Base-by-base conservation (phyloP, 2,329 filamentous ascomycete genomes). In the Waltergamsia citrina region DNA sequence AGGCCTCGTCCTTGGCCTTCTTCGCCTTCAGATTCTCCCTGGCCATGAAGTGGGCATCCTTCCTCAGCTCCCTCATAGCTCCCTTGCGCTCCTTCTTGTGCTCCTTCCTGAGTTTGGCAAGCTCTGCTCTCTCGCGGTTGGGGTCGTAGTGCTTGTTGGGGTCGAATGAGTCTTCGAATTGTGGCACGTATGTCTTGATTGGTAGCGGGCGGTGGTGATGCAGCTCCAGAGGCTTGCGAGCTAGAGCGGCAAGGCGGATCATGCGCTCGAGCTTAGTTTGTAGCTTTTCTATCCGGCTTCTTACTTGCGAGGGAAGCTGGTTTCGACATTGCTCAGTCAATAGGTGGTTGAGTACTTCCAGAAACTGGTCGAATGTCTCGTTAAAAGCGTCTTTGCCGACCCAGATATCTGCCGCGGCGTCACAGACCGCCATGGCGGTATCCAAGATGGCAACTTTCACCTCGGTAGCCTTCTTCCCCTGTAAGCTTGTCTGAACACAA, bases 91-190 rank as follows among this genome's bases (percentile, higher is more conserved):
- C 92, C 53, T 83, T 78, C 77, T 94, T 94, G 73, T 88, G 85
- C 65, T 96, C 90, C 41, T 80, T 80, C 63, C 79, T 80, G 51
- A 98, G 72, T 59, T 88, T 92, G 52, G 79, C 79, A 41, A 83
- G 62, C 52, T 95, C 87, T 16, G 85, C 81, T 22, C 92, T 84
- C 59, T 94, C 87, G 45, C 80, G 81, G 60, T 98, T 84, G 1
- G 87, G 87, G 53, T 98, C 93, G 73, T 98, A 96, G 71, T 96
- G 92, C 63, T 87, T 90, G 64, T 84, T 78, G 4, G 92, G 92
- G 57, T 94, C 92, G 72, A 87, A 98, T 38, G 75, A 72, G 54
- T 95, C 90, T 63, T 96, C 92, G 63, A 96, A 98, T 59, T 94
- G 94, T 59, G 92, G 92, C 30, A 95, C 78, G 38, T 75, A 80